A percentile compares a stretch with the other conserved stretches of the same genome.
phyloP scores from a whole-genome alignment of 768 basidiomycete species.

The Mrakia hoshinonis region DNA sequence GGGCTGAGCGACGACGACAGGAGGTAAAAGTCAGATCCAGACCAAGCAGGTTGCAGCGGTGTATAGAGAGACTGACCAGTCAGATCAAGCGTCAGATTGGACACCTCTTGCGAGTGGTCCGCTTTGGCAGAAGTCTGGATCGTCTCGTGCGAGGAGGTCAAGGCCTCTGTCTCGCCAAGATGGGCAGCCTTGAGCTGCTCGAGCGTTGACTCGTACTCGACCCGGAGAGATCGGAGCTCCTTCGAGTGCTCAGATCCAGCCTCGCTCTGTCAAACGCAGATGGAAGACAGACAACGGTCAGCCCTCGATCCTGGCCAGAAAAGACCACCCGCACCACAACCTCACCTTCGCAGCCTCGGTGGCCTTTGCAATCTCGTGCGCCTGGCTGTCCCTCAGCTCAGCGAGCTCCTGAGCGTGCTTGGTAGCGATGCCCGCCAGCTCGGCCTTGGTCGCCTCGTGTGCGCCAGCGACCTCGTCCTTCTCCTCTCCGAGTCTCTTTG shows the following conservation, averaged over 20 bases:
- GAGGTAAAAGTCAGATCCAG: background rate
- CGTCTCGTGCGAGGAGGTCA: conserved; percentile 5
- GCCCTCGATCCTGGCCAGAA: background rate
- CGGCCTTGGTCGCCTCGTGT: background rate
- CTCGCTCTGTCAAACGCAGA: background rate
- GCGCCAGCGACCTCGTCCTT: conserved; percentile 12
- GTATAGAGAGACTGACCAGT: background rate
- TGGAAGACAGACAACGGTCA: background rate
- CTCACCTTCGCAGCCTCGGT: conserved; percentile 8
- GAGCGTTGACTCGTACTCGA: conserved; percentile 23
- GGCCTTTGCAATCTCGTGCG: conserved; percentile 18
- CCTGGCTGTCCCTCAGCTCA: conserved; percentile 1
- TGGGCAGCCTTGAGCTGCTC: conserved; percentile 26
- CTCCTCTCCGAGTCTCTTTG: background rate
- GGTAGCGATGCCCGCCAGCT: background rate
- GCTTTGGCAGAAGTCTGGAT: conserved; percentile 12
- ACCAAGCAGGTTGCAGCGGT: too few relatives aligned
- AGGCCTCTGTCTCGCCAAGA: conserved; percentile 16
- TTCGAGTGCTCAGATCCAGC: conserved; percentile 15
- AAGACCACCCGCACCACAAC: background rate
- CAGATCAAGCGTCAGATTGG: conserved; percentile 3
- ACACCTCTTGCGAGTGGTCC: conserved; percentile 13
- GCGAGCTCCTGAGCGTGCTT: conserved; percentile 19
- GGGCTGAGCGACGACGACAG: background rate
- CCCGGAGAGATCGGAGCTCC: conserved; percentile 2